Evolutionary conservation across 1,139 yeast species (phyloP), one percentile per base, ranked within the genome.

Genomic region (Saccharomycopsis hybrid): DNA sequence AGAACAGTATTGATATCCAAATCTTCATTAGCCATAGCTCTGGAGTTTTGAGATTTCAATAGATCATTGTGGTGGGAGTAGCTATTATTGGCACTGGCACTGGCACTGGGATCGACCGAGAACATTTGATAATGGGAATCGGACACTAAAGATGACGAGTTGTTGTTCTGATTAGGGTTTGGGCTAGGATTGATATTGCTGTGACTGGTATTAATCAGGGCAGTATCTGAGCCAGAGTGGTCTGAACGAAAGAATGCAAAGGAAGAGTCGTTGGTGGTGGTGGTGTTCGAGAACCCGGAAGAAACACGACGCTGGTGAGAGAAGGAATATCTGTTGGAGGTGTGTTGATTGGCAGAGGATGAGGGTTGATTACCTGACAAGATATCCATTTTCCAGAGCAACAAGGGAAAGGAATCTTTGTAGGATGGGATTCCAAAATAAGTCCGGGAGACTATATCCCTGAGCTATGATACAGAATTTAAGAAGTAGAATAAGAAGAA

Each of bases 1-100:
- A 53, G 43, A 18, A 44, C 54, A 5, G 46, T 46, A 35, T 43
- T 46, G 5, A 53, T 31, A 35, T 53, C 51, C 32, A 52, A 41
- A 33, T 48, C 54, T 25, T 38, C 44, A 8, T 41, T 38, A 31
- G 9, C 11, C 39, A 36, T 9, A 24, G 39, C 7, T 5, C 39
- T 9, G 5, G 39, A 36, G 35, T 7, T 11, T 5, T 9, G 39
- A n/a, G 7, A 8, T 31, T 9, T 31, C 33, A 31, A 31, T 9
- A 31, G 33, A 13, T 8, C 39, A 13, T n/a, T 24, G n/a, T n/a
- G n/a, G n/a, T n/a, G n/a, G n/a, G n/a, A n/a, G n/a, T n/a, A n/a
- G n/a, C n/a, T n/a, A n/a, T n/a, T n/a, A n/a, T n/a, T n/a, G n/a
- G n/a, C n/a, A n/a, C n/a, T n/a, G n/a, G n/a, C n/a, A n/a, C n/a